Evolutionary conservation across 306 rosid genomes (phyloP).

Genomic region (Trifolium dubium): DNA sequence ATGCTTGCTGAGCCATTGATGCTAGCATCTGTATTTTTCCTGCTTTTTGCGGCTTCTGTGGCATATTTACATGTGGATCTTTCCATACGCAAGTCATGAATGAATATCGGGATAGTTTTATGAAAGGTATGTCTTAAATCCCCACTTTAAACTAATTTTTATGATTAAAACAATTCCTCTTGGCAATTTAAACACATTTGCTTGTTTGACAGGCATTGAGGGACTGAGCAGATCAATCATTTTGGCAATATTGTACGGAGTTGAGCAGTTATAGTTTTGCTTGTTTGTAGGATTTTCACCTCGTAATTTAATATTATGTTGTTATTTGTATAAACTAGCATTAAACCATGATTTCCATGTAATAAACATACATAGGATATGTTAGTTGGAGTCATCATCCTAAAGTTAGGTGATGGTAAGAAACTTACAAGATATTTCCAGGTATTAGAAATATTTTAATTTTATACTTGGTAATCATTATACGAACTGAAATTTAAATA

Average conservation of each 20-base stretch:
- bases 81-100: slow-evolving; percentile 75
- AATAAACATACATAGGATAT: slow-evolving; percentile 38
- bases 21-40: slow-evolving; percentile 79
- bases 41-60: slow-evolving; percentile 68
- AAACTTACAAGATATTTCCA: slow-evolving; percentile 4
- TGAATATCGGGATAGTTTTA: slow-evolving; percentile 40
- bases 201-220: slow-evolving; percentile 38
- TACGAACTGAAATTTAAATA: not conserved
- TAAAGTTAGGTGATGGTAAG: slow-evolving; percentile 16
- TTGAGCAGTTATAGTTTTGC: slow-evolving; percentile 46
- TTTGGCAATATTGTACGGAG: slow-evolving; percentile 36
- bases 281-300: slow-evolving; percentile 37
- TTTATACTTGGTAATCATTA: slow-evolving; percentile 33
- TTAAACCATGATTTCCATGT: slow-evolving; percentile 24
- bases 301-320: slow-evolving; percentile 30
- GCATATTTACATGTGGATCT: slow-evolving; percentile 85
- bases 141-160: not conserved
- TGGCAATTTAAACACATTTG: slow-evolving; percentile 11
- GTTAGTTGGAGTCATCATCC: slow-evolving; percentile 20
- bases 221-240: slow-evolving; percentile 41
- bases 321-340: slow-evolving; percentile 1
- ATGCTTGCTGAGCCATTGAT: slow-evolving; percentile 97
- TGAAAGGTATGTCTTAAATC: slow-evolving; percentile 48
- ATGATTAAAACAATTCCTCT: slow-evolving; percentile 16
- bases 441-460: slow-evolving; percentile 16